Conservation (phyloP, 2,329 filamentous ascomycete genomes). For the Setomelanomma holmii region DNA sequence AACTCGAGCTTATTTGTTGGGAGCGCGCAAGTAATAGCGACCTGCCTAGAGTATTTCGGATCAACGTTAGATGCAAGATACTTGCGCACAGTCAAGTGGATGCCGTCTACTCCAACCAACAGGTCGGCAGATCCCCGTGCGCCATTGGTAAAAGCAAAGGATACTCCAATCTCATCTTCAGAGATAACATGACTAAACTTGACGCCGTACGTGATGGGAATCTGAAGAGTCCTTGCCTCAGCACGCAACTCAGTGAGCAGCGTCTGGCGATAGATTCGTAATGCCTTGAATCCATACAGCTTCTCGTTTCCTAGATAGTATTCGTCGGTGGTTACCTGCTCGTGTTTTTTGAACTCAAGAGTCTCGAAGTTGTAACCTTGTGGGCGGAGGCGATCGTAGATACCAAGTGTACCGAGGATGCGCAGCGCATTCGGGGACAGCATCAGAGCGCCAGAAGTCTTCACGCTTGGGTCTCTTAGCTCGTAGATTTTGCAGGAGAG, state of each 20-base stretch:
- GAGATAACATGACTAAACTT: conserved; percentile 55
- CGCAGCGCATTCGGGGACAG: conserved; percentile 57
- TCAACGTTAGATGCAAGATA: conserved; percentile 57
- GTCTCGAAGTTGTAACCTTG: conserved; percentile 60
- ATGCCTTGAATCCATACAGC: conserved; percentile 60
- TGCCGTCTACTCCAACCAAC: conserved; percentile 66
- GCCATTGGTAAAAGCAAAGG: conserved; percentile 59
- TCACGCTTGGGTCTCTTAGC: conserved; percentile 16
- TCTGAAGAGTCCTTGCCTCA: conserved; percentile 47
- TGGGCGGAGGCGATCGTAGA: conserved; percentile 55
- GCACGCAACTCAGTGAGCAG: conserved; percentile 58
- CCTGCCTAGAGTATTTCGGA: conserved; percentile 60
- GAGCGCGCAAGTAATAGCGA: conserved; percentile 48
- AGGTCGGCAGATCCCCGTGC: conserved; percentile 49
- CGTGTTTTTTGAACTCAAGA: conserved; percentile 52
- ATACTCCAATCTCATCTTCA: conserved; percentile 46
- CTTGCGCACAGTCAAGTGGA: conserved; percentile 63
- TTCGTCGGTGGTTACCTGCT: conserved; percentile 37
- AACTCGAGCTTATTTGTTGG: conserved; percentile 10
- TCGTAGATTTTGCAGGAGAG: conserved; percentile 54
- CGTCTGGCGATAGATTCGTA: conserved; percentile 62
- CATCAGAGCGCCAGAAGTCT: conserved; percentile 61
- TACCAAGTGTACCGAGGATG: conserved; percentile 58
- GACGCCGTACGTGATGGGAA: conserved; percentile 56
- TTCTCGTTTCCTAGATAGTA: conserved; percentile 59